Conservation (phyloP, 768 basidiomycete genomes). For the Trametes cinnabarina region DNA sequence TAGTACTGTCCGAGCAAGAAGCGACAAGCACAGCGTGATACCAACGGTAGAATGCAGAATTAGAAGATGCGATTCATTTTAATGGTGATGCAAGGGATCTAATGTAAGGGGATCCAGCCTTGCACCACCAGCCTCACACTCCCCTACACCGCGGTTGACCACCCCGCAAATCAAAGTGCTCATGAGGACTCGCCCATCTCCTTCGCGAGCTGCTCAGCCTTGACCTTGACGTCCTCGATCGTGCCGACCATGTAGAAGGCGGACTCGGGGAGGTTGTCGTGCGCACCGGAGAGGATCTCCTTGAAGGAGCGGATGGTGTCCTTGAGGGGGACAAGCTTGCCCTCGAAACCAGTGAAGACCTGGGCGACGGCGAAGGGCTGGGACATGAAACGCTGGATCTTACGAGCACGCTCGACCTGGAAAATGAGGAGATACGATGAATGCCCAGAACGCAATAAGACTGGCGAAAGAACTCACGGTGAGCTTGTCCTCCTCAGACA, state of each 20-base stretch:
- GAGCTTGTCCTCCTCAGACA: slow-evolving; percentile 99
- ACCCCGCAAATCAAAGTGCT: slow-evolving; percentile 7
- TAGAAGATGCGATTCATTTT: slow-evolving; percentile 20
- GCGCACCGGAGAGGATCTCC: slow-evolving; percentile 89
- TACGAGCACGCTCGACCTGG: slow-evolving; percentile 94
- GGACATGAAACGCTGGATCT: slow-evolving; percentile 99
- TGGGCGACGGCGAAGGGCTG: slow-evolving; percentile 99
- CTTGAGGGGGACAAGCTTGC: slow-evolving; percentile 94
- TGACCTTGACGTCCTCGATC: slow-evolving; percentile 94
- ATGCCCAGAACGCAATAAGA: too few species aligned
- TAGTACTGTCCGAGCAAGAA: slow-evolving; percentile 3
- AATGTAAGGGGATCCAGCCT: slow-evolving; percentile 18
- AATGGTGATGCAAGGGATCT: slow-evolving; percentile 19
- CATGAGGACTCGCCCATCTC: slow-evolving; percentile 64
- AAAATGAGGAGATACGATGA: background rate
- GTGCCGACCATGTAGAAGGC: slow-evolving; percentile 99
- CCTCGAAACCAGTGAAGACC: slow-evolving; percentile 99
- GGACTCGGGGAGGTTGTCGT: slow-evolving; percentile 90
- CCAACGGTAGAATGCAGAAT: slow-evolving; percentile 3
- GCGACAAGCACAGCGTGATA: background rate
- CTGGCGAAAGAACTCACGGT: slow-evolving; percentile 58
- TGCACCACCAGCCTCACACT: slow-evolving; percentile 17
- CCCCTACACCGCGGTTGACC: slow-evolving; percentile 7
- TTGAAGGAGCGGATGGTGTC: slow-evolving; percentile 96
- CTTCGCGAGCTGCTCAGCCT: slow-evolving; percentile 97